Conservation (phyloP, 2,329 filamentous ascomycete genomes). For the Aspergillus quadricinctus region DNA sequence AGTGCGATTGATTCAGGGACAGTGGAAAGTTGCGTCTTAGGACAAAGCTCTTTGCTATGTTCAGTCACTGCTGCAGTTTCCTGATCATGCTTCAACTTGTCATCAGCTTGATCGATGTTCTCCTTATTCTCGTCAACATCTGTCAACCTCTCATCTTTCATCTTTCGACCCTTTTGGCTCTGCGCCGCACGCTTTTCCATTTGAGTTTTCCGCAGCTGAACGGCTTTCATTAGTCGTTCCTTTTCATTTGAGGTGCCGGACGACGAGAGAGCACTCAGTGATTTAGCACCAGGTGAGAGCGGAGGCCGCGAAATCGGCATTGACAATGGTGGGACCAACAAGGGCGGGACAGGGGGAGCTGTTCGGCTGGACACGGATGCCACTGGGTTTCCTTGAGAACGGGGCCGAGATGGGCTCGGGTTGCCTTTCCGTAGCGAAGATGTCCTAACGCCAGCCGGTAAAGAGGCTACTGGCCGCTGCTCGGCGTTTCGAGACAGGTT, state of each 20-base stretch:
- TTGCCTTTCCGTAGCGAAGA: slow-evolving; percentile 50
- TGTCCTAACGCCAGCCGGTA: slow-evolving; percentile 75
- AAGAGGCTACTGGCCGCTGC: slow-evolving; percentile 68
- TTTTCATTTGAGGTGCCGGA: slow-evolving; percentile 80
- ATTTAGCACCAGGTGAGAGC: slow-evolving; percentile 37
- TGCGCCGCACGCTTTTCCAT: slow-evolving; percentile 43
- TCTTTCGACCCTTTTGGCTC: slow-evolving; percentile 23
- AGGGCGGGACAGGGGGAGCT: slow-evolving; percentile 35
- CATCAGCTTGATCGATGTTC: slow-evolving; percentile 23
- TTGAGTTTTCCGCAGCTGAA: slow-evolving; percentile 84
- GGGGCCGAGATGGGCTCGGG: slow-evolving; percentile 38
- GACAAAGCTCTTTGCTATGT: slow-evolving; percentile 10
- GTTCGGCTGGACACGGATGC: slow-evolving; percentile 26
- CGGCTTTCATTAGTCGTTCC: slow-evolving; percentile 85
- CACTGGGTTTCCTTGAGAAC: slow-evolving; percentile 39
- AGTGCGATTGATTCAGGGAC: slow-evolving; percentile 6
- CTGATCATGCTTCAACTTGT: slow-evolving; percentile 10
- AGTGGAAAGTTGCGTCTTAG: slow-evolving; percentile 8
- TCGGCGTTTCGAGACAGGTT: slow-evolving; percentile 41
- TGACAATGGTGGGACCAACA: slow-evolving; percentile 36
- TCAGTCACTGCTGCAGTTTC: slow-evolving; percentile 6
- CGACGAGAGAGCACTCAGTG: slow-evolving; percentile 43
- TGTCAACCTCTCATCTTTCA: slow-evolving; percentile 12
- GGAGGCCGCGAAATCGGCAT: slow-evolving; percentile 31
- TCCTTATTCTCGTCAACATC: slow-evolving; percentile 21